Evolutionary conservation across 2,329 filamentous ascomycete genomes (phyloP).

Genomic region (Colletotrichum sp.): DNA sequence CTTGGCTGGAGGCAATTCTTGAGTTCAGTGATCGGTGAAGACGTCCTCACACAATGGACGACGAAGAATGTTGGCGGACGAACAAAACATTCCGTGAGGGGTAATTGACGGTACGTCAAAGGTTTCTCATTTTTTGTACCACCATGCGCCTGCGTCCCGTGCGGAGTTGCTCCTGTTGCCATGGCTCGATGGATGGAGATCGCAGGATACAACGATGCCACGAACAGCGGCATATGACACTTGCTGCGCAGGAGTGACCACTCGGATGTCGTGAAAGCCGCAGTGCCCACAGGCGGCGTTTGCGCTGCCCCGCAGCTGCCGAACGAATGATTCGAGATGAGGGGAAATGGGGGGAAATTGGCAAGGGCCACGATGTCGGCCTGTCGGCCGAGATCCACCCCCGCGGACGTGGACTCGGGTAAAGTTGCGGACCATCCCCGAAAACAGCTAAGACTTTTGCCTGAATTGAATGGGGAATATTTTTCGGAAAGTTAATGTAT

Average conservation of each 20-base stretch:
- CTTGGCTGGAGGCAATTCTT: background rate
- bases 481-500: background rate
- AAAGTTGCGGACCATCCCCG: background rate
- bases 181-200: background rate
- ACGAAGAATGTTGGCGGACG: background rate
- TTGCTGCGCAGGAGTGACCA: background rate
- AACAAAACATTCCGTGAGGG: background rate
- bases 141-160: background rate
- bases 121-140: background rate
- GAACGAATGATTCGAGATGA: background rate
- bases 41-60: background rate
- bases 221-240: background rate
- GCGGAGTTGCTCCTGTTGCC: constrained; percentile 16
- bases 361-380: background rate
- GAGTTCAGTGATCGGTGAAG: background rate
- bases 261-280: constrained; percentile 12
- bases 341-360: background rate
- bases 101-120: background rate
- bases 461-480: background rate
- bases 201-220: constrained; percentile 2
- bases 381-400: background rate
- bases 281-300: background rate
- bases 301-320: constrained; percentile 2
- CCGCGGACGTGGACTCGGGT: background rate
- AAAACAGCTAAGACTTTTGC: background rate